Percentiles rank a stretch among this genome's conserved stretches.
Evolutionary conservation across 805 yeast genomes (phyloP).

Genomic region (Starmerella stellata): DNA sequence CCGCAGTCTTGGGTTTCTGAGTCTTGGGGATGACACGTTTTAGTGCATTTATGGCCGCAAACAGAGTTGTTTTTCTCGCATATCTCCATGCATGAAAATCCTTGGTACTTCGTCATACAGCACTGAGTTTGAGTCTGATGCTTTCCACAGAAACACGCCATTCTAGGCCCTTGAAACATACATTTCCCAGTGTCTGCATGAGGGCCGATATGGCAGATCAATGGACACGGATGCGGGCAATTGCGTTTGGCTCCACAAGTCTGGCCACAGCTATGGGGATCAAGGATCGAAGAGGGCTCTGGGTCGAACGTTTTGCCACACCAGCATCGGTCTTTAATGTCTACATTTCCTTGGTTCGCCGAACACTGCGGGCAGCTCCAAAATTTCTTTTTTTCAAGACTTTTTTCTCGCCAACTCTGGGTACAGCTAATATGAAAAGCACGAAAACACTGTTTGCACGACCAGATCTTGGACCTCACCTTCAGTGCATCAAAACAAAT

Average conservation of each 20-base stretch:
- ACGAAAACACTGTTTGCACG: slow-evolving; percentile 58
- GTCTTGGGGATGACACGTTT: slow-evolving; percentile 11
- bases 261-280: slow-evolving; percentile 19
- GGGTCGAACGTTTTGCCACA: slow-evolving; percentile 14
- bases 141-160: slow-evolving; percentile 15
- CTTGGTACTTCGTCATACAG: slow-evolving; percentile 8
- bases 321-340: slow-evolving; percentile 11
- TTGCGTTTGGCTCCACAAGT: slow-evolving; percentile 15
- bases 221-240: slow-evolving; percentile 19
- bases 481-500: slow-evolving; percentile 77
- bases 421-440: slow-evolving; percentile 78
- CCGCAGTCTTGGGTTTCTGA: slow-evolving; percentile 6
- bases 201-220: slow-evolving; percentile 17
- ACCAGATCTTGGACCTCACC: slow-evolving; percentile 50
- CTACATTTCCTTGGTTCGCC: not conserved
- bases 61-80: slow-evolving; percentile 6
- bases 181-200: slow-evolving; percentile 12
- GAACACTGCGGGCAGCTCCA: slow-evolving; percentile 19
- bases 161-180: slow-evolving; percentile 13
- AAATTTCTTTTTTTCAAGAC: slow-evolving; percentile 28
- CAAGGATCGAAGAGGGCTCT: not conserved
- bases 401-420: slow-evolving; percentile 61
- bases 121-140: slow-evolving; percentile 7
- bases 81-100: slow-evolving; percentile 11
- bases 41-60: slow-evolving; percentile 13